Base-by-base conservation (phyloP, 2,329 filamentous ascomycete species). In the Periconia digitata region DNA sequence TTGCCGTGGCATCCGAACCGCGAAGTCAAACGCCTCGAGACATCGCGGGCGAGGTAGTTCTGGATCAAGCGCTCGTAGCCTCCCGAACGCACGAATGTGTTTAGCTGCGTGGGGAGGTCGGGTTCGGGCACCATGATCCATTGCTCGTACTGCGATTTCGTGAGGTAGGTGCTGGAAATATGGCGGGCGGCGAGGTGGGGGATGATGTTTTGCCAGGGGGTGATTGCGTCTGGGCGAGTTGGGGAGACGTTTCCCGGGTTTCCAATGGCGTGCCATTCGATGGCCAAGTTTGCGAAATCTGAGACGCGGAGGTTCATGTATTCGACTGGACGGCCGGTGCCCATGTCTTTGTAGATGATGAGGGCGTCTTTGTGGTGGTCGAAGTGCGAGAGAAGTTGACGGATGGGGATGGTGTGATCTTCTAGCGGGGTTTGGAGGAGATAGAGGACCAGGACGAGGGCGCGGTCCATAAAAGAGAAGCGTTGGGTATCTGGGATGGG, bases 161-260 rank as follows among this genome's bases (percentile, higher is more conserved):
- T 37, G 23, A 46, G 10, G 37, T 34, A 27, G 12, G 16, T 27
- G 16, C 23, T 27, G 24, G 13, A 17, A 24, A 46, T 46, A 8
- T 16, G 1, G 22, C 23, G 36, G 22, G 24, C 35, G 5, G 17
- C 21, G 23, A 47, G 16, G 23, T 36, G 35, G 7, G 29, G 16
- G 20, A 21, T 18, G 39, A 47, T 23, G 8, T 29, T 36, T 3
- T 13, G 20, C 44, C 44, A 47, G 3, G 44, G 38, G 6, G 44
- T 47, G 13, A 29, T n/a, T 12, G 18, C 27, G 13, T 36, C 38
- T 8, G 39, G 38, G 17, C 18, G 13, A 13, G 36, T 38, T 4
- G 13, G 20, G 13, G 44, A 38, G 15, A 47, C 32, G 6, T 36
- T 18, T 5, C 27, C 38, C n/a, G 44, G 44, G 38, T 47, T 47